Base-by-base conservation (phyloP, 306 rosid species). In the Glycine latifolia region DNA sequence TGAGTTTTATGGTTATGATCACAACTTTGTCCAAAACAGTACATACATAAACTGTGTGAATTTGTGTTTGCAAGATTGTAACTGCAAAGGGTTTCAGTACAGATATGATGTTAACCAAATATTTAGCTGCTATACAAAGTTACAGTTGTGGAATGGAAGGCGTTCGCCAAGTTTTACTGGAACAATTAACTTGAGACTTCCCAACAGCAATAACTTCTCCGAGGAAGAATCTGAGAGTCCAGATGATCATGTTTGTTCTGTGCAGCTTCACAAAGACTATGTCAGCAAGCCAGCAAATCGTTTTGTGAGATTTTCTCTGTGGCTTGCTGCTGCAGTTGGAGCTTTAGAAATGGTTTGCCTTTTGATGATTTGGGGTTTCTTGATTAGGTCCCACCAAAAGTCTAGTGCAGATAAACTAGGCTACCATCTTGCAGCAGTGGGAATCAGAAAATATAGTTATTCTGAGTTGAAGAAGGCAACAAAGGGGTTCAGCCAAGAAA, bases 71-170 rank as follows among this genome's bases (percentile, higher is more conserved):
- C 43, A 31, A 60, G 15, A 60, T 60, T 26, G 43, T 60, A 31
- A 66, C 8, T 86, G 89, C 73, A 76, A 10, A 63, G 89, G 58
- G n/a, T 80, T 83, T 44, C 83, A 83, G 35, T 77, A 62, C 47
- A 63, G 47, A 63, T 33, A 63, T 35, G 69, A 12, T 63, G 47
- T 4, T 17, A 43, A 6, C 10, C 5, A 63, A 8, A 9, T 8
- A 13, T 63, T 3, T 10, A 14, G 17, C 0, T 87, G 89, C 62
- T 70, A 15, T 15, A 61, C 75, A 31, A 83, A 87, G 71, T 56
- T 73, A 8, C 31, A 67, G 16, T 72, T 87, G 37, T 65, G 47
- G 13, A 87, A 79, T 60, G 89, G 89, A 11, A 49, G 60, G 58
- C 26, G 20, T 1, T 72, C 81, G 0, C 78, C 77, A 12, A 10